phyloP scores from a whole-genome alignment of 2,329 filamentous ascomycete genomes.

The Fusarium protoensiforme region DNA sequence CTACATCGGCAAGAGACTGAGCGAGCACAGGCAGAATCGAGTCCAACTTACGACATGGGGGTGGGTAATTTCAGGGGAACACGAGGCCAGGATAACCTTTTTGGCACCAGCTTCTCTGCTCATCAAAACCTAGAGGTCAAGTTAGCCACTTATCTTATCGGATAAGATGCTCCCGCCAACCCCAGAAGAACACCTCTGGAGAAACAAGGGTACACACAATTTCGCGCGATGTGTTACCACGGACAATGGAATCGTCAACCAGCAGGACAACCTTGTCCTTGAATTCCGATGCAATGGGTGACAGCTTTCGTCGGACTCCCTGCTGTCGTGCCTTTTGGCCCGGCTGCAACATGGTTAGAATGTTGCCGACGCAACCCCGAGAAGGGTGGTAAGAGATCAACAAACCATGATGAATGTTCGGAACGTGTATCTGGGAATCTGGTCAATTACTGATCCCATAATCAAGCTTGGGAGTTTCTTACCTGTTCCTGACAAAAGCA shows the following conservation, averaged over 20 bases:
- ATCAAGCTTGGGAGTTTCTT: slow-evolving; percentile 48
- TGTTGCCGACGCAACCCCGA: background rate
- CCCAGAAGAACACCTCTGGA: background rate
- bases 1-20: background rate
- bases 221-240: slow-evolving; percentile 73
- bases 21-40: background rate
- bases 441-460: background rate
- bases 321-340: slow-evolving; percentile 80
- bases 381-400: background rate
- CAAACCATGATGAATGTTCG: slow-evolving; percentile 72
- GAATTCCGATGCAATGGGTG: slow-evolving; percentile 87
- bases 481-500: slow-evolving; percentile 89
- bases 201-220: slow-evolving; percentile 65
- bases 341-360: background rate
- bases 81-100: slow-evolving; percentile 85
- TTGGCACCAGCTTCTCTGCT: slow-evolving; percentile 85
- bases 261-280: slow-evolving; percentile 81
- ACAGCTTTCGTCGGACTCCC: slow-evolving; percentile 88
- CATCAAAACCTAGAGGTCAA: slow-evolving; percentile 63
- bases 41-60: slow-evolving; percentile 79
- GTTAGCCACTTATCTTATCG: background rate
- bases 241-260: slow-evolving; percentile 90
- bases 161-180: background rate
- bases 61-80: slow-evolving; percentile 83
- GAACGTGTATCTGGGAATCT: slow-evolving; percentile 64